Conservation (phyloP, 2,329 filamentous ascomycete species). For the Sarocladium oryzae region DNA sequence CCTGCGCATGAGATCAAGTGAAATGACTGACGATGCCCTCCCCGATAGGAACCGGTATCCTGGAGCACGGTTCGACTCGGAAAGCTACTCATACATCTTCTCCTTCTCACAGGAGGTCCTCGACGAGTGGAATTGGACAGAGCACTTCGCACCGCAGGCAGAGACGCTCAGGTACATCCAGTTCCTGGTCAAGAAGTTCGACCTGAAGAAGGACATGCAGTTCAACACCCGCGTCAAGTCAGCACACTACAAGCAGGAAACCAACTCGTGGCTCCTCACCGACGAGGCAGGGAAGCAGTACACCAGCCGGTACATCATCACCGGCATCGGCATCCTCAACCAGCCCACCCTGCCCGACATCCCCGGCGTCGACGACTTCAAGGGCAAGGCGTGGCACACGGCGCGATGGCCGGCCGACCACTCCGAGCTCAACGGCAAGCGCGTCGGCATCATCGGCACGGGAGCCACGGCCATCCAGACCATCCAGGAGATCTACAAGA, state of each 20-base stretch:
- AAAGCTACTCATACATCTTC: slow-evolving; percentile 35
- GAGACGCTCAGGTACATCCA: slow-evolving; percentile 13
- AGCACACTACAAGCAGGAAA: slow-evolving; percentile 25
- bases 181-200: slow-evolving; percentile 13
- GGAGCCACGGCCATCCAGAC: slow-evolving; percentile 4
- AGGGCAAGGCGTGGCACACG: slow-evolving; percentile 32
- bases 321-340: slow-evolving; percentile 22
- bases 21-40: neutral
- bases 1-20: too few species aligned
- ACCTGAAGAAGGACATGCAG: slow-evolving; percentile 29
- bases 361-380: slow-evolving; percentile 24
- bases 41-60: slow-evolving; percentile 33
- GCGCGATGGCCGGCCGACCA: slow-evolving; percentile 24
- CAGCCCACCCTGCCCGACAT: slow-evolving; percentile 27
- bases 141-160: slow-evolving; percentile 24
- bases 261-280: slow-evolving; percentile 23
- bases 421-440: slow-evolving; percentile 13
- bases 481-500: slow-evolving; percentile 13
- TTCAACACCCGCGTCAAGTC: slow-evolving; percentile 31
- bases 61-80: slow-evolving; percentile 31
- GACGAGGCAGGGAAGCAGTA: slow-evolving; percentile 18
- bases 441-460: slow-evolving; percentile 8
- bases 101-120: slow-evolving; percentile 32
- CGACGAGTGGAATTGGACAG: slow-evolving; percentile 34
- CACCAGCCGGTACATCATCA: slow-evolving; percentile 20